Evolutionary conservation across 176 grass and related monocot genomes (phyloP).

Genomic region (Zizania latifolia): DNA sequence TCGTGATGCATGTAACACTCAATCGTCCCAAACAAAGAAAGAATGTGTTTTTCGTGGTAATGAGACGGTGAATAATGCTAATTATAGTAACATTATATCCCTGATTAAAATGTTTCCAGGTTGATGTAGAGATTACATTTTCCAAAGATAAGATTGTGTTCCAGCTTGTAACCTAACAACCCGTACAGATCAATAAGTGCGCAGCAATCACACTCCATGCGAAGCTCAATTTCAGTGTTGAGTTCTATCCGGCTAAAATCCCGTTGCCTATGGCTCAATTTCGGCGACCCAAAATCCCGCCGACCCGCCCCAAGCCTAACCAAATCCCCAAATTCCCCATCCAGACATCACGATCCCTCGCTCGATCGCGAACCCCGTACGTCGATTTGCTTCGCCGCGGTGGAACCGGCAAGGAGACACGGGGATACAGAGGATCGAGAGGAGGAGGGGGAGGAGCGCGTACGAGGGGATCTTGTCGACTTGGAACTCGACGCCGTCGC

Average conservation of each 20-base stretch:
- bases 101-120: no score
- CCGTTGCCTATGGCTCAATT: background rate
- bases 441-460: background rate
- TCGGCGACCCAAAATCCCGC: background rate
- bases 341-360: background rate
- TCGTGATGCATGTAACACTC: background rate
- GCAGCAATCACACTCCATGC: background rate
- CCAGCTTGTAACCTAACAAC: background rate
- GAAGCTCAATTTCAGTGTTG: background rate
- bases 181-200: background rate
- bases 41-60: background rate
- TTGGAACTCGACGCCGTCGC: slow-evolving; percentile 93
- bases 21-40: background rate
- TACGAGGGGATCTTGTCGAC: slow-evolving; percentile 95
- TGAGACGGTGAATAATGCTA: background rate
- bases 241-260: background rate
- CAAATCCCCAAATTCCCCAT: background rate
- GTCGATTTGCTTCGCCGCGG: background rate
- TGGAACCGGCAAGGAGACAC: background rate
- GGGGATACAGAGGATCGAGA: background rate
- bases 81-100: background rate
- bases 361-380: background rate
- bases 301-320: background rate
- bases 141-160: background rate
- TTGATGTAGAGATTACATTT: background rate